Percentiles rank a stretch among this genome's conserved stretches.
phyloP scores from a whole-genome alignment of 2,329 filamentous ascomycete genomes.

The Talaromyces verruculosus region DNA sequence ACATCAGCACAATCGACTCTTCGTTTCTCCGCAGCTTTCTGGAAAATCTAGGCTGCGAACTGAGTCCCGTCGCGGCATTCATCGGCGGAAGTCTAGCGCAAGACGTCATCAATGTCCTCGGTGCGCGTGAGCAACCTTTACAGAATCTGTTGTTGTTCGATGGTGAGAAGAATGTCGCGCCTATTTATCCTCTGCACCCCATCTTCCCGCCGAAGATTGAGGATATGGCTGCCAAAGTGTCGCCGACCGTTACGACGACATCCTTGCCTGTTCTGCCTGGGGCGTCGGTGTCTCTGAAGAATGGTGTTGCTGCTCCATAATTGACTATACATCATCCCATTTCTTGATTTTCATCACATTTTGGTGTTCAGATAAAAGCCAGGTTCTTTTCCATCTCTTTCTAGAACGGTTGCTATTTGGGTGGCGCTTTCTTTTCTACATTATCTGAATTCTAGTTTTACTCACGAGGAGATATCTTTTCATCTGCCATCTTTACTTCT shows the following conservation, averaged over 20 bases:
- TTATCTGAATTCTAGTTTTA: not conserved
- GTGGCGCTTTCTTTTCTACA: not conserved
- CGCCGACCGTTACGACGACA: conserved; percentile 19
- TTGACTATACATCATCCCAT: not conserved
- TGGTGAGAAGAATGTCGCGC: conserved; percentile 73
- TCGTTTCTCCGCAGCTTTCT: conserved; percentile 81
- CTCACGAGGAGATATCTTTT: not conserved
- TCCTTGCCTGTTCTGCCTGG: conserved; percentile 10
- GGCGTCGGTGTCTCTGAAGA: not conserved
- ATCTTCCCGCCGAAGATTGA: conserved; percentile 46
- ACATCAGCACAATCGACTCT: conserved; percentile 64
- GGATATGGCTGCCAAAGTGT: conserved; percentile 27
- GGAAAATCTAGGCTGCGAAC: conserved; percentile 79
- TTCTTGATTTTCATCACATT: not conserved
- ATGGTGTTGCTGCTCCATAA: conserved; percentile 6
- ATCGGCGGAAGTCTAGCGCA: conserved; percentile 88
- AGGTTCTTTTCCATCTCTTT: not conserved
- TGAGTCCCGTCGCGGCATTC: conserved; percentile 83
- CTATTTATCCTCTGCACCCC: conserved; percentile 79
- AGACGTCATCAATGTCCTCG: conserved; percentile 95
- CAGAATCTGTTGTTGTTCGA: conserved; percentile 95
- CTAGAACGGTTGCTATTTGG: not conserved
- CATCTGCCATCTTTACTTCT: too few relatives aligned
- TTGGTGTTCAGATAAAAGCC: not conserved
- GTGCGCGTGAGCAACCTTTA: conserved; percentile 86